phyloP scores from a whole-genome alignment of 1,284 basidiomycete genomes.

The Cryptococcus sp. region DNA sequence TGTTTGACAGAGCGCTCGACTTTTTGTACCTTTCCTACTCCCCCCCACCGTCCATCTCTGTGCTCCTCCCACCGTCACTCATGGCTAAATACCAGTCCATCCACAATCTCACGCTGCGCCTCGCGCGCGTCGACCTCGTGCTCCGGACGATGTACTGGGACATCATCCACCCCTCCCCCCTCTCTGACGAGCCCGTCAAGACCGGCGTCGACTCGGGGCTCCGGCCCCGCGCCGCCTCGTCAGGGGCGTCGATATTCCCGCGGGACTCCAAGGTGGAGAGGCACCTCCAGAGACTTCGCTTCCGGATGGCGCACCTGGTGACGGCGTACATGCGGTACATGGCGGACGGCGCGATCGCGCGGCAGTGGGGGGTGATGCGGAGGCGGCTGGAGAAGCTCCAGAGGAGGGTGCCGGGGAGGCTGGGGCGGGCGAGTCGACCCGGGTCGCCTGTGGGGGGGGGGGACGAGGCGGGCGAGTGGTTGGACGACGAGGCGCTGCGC shows the following conservation, averaged over 20 bases:
- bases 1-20: constrained; percentile 65
- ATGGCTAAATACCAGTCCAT: constrained; percentile 79
- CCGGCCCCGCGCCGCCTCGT: background rate
- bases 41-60: constrained; percentile 66
- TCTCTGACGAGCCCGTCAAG: constrained; percentile 15
- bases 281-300: constrained; percentile 64
- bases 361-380: constrained; percentile 69
- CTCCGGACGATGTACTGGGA: constrained; percentile 62
- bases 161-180: constrained; percentile 24
- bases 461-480: background rate
- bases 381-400: constrained; percentile 41
- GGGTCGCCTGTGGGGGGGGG: constrained; percentile 16
- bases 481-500: constrained; percentile 6
- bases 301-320: constrained; percentile 67
- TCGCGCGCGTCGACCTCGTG: constrained; percentile 72
- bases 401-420: constrained; percentile 9
- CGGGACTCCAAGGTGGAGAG: constrained; percentile 57
- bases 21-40: constrained; percentile 84
- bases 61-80: constrained; percentile 64
- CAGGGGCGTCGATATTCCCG: constrained; percentile 56
- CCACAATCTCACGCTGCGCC: constrained; percentile 70
- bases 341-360: constrained; percentile 70
- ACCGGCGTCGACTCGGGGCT: constrained; percentile 26
- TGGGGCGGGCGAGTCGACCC: constrained; percentile 17
- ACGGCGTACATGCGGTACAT: constrained; percentile 64